These are phyloP conservation scores for Rhazya stricta DNA, from an alignment of 257 asterid genomes.

Conservation along the genomic window DNA sequence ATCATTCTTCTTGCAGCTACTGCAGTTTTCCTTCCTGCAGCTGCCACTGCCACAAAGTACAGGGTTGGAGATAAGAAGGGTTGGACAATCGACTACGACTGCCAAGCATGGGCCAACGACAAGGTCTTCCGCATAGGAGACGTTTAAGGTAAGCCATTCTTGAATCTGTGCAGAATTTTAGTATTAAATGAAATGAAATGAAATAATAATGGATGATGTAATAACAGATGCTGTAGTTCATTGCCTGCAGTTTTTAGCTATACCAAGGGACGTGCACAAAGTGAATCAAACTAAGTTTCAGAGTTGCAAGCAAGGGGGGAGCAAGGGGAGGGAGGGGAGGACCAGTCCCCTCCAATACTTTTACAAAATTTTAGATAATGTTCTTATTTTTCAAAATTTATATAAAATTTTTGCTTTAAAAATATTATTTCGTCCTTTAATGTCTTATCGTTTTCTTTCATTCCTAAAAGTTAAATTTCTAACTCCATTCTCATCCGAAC, in stretches of 20 bases:
- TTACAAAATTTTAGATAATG: no score
- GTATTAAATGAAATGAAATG: background rate
- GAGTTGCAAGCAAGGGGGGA: no score
- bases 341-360: no score
- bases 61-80: slow-evolving; percentile 21
- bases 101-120: slow-evolving; percentile 20
- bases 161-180: background rate
- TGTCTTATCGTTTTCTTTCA: no score
- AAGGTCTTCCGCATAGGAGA: slow-evolving; percentile 18
- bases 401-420: no score
- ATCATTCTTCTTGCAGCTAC: background rate
- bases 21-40: slow-evolving; percentile 9
- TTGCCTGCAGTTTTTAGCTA: slow-evolving; percentile 16
- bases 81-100: slow-evolving; percentile 15
- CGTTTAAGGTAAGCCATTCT: slow-evolving; percentile 10
- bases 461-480: no score
- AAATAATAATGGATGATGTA: background rate
- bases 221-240: background rate
- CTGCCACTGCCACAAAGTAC: slow-evolving; percentile 9
- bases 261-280: slow-evolving; percentile 10
- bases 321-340: no score
- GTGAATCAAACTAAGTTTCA: slow-evolving; percentile 5
- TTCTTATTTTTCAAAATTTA: no score
- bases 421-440: no score
- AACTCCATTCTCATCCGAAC: no score